Conservation (phyloP, 805 yeast genomes). For the Myxozyma nipponensis region DNA sequence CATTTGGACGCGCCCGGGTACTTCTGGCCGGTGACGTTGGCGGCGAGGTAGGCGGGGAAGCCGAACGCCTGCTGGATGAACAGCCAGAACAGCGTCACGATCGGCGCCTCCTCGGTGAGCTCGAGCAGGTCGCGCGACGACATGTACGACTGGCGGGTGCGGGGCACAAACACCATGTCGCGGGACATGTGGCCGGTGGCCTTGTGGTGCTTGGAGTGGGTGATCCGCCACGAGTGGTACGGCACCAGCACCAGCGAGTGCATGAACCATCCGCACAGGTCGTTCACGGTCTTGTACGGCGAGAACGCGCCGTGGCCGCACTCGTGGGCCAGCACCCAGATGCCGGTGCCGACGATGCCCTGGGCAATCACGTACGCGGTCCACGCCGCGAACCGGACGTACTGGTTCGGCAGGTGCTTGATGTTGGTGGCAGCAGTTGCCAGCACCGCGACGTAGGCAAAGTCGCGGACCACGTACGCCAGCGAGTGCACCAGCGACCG, state of each 20-base stretch:
- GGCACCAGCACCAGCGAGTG: slow-evolving; percentile 80
- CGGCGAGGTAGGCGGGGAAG: slow-evolving; percentile 61
- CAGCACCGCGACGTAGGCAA: slow-evolving; percentile 40
- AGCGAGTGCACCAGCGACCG: slow-evolving; percentile 54
- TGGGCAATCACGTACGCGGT: slow-evolving; percentile 48
- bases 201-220: slow-evolving; percentile 86
- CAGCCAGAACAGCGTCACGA: slow-evolving; percentile 54
- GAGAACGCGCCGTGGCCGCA: slow-evolving; percentile 88
- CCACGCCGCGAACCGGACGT: slow-evolving; percentile 58
- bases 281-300: slow-evolving; percentile 67
- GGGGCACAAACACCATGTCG: slow-evolving; percentile 83
- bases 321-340: slow-evolving; percentile 87
- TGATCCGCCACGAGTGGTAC: slow-evolving; percentile 79
- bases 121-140: slow-evolving; percentile 45
- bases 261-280: slow-evolving; percentile 75
- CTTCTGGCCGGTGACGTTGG: slow-evolving; percentile 74
- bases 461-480: slow-evolving; percentile 65
- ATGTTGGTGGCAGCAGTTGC: slow-evolving; percentile 53
- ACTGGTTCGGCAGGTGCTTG: slow-evolving; percentile 45
- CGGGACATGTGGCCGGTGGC: slow-evolving; percentile 78
- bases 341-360: slow-evolving; percentile 70
- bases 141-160: slow-evolving; percentile 56
- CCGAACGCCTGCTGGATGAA: slow-evolving; percentile 73
- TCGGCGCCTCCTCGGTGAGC: slow-evolving; percentile 69
- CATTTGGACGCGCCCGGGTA: slow-evolving; percentile 49